Conservation (phyloP, 1,284 basidiomycete genomes). For the Cryptococcus sp. region DNA sequence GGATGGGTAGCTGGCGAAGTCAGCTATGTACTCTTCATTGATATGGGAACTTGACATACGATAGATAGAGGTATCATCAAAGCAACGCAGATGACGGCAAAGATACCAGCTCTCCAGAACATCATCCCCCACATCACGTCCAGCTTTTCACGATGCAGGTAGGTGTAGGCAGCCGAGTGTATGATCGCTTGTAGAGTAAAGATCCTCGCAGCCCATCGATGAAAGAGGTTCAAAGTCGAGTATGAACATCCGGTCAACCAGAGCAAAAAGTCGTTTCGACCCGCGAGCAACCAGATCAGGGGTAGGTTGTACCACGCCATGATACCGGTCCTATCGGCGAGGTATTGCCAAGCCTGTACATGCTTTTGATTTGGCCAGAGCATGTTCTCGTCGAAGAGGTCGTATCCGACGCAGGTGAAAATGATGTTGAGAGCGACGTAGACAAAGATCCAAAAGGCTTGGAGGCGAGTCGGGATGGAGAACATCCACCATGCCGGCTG, state of each 20-base stretch:
- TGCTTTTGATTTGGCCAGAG: not conserved
- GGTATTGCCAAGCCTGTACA: slow-evolving; percentile 6
- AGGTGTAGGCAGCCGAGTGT: slow-evolving; percentile 18
- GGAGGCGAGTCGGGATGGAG: not conserved
- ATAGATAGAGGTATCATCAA: not conserved
- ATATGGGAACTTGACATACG: not conserved
- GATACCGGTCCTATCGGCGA: slow-evolving; percentile 32
- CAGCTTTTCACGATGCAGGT: slow-evolving; percentile 1
- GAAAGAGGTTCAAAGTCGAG: slow-evolving; percentile 35
- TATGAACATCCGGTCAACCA: slow-evolving; percentile 29
- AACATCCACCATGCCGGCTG: not conserved
- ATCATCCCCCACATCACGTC: not conserved
- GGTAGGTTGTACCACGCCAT: slow-evolving; percentile 29
- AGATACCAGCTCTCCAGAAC: slow-evolving; percentile 34
- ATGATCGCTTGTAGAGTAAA: slow-evolving; percentile 25
- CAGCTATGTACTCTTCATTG: not conserved
- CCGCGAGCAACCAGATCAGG: slow-evolving; percentile 34
- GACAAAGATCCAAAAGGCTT: not conserved
- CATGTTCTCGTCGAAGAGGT: not conserved
- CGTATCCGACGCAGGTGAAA: not conserved
- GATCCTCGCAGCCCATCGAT: slow-evolving; percentile 39
- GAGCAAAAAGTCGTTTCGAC: slow-evolving; percentile 32
- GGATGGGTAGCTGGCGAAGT: slow-evolving; percentile 5
- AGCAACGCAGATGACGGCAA: slow-evolving; percentile 7
- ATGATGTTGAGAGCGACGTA: not conserved